A percentile compares a stretch with the other conserved stretches of the same genome.
These are phyloP conservation scores for Friedmanniomyces endolithicus DNA, from an alignment of 495 filamentous ascomycete species.

Conservation along the genomic window DNA sequence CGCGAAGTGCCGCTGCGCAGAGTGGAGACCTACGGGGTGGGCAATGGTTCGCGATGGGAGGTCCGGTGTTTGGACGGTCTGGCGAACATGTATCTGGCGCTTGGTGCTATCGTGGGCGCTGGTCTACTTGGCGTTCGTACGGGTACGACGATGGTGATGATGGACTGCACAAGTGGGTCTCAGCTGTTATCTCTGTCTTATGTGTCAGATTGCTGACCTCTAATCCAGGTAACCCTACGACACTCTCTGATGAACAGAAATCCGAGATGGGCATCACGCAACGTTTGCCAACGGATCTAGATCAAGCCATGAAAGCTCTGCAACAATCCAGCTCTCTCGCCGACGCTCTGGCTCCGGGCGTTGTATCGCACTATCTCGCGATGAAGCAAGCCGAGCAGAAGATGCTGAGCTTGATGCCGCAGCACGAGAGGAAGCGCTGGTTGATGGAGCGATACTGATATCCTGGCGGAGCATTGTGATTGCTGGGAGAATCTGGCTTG, in stretches of 20 bases:
- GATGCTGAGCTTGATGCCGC: conserved; percentile 28
- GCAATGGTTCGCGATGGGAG: conserved; percentile 47
- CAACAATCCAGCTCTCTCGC: conserved; percentile 23
- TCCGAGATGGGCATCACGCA: conserved; percentile 39
- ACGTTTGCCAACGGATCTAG: conserved; percentile 21
- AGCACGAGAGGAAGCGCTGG: conserved; percentile 24
- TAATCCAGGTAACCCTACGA: conserved; percentile 23
- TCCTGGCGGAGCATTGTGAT: background rate
- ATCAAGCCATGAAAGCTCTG: conserved; percentile 20
- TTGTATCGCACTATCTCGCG: conserved; percentile 24
- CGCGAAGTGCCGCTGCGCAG: conserved; percentile 56
- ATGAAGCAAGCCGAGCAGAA: conserved; percentile 30
- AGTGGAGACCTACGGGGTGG: conserved; percentile 26
- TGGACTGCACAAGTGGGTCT: conserved; percentile 47
- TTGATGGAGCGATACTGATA: conserved; percentile 30
- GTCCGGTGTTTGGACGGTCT: conserved; percentile 57
- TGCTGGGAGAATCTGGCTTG: background rate
- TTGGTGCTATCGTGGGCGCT: conserved; percentile 53
- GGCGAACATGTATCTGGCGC: conserved; percentile 58
- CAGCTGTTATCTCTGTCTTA: background rate
- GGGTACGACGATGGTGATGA: conserved; percentile 34
- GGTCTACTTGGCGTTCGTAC: conserved; percentile 49
- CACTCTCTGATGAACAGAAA: conserved; percentile 38
- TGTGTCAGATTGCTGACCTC: background rate
- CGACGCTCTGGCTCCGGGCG: conserved; percentile 17